Conservation (phyloP, 352 stramenopile genomes). For the Globisporangium spinosum region DNA sequence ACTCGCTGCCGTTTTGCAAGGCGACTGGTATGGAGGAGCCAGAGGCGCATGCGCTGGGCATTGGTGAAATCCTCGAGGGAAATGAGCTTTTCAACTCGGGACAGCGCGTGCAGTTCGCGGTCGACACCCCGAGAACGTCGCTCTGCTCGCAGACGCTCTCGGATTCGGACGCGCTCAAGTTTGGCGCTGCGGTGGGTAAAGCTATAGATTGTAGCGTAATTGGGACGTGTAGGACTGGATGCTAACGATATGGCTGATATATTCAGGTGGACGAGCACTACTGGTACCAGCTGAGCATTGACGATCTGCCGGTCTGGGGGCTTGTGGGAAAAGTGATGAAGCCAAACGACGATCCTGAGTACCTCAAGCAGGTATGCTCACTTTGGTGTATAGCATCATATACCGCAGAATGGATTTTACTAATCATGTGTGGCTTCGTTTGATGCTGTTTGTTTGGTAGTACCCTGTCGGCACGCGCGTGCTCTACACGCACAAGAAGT, state of each 20-base stretch:
- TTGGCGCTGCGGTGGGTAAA: constrained; percentile 56
- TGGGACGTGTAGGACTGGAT: background rate
- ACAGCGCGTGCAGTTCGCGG: constrained; percentile 74
- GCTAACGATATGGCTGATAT: background rate
- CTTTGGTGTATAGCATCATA: background rate
- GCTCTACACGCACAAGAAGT: constrained; percentile 97
- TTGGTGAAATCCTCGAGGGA: constrained; percentile 95
- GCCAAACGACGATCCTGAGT: constrained; percentile 75
- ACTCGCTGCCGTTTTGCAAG: constrained; percentile 97
- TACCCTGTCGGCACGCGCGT: constrained; percentile 75
- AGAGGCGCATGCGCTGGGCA: constrained; percentile 80
- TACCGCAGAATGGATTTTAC: background rate
- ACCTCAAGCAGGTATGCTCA: constrained; percentile 59
- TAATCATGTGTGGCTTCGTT: background rate
- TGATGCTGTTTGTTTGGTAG: constrained; percentile 17
- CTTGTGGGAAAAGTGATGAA: constrained; percentile 97
- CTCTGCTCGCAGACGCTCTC: constrained; percentile 73
- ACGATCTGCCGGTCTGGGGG: constrained; percentile 98
- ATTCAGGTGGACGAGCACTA: constrained; percentile 92
- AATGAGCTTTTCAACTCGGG: constrained; percentile 94
- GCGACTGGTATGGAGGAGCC: constrained; percentile 80
- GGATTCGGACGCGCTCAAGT: constrained; percentile 71
- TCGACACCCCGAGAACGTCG: constrained; percentile 59
- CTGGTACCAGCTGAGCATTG: constrained; percentile 99
- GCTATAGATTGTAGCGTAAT: background rate